Conservation (phyloP, 306 rosid species). For the Abrus precatorius region DNA sequence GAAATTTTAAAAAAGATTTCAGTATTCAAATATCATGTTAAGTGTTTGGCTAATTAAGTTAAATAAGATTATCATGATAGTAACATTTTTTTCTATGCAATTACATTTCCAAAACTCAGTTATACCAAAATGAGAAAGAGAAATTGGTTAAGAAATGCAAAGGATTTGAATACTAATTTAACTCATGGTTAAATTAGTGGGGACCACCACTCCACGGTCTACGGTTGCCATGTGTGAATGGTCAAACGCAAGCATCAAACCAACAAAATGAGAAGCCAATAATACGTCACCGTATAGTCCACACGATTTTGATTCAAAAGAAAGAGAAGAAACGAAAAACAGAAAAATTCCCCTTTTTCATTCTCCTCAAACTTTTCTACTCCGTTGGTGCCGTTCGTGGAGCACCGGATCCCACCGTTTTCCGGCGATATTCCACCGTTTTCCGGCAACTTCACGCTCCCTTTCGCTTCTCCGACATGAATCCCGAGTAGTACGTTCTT, state of each 20-base stretch:
- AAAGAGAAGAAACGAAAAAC: not conserved
- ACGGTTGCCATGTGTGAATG: slow-evolving; percentile 4
- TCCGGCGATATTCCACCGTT: slow-evolving; percentile 18
- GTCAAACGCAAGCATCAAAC: slow-evolving; percentile 15
- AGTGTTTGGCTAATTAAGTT: no score
- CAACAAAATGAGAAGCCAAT: slow-evolving; percentile 6
- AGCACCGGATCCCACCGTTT: slow-evolving; percentile 40
- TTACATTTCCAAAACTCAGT: no score
- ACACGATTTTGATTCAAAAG: slow-evolving; percentile 50
- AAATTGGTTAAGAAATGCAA: not conserved
- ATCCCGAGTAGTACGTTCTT: slow-evolving; percentile 61
- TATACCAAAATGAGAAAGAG: no score
- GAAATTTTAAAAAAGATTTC: no score
- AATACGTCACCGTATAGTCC: slow-evolving; percentile 47
- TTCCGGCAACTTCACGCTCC: slow-evolving; percentile 43
- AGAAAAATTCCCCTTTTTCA: not conserved
- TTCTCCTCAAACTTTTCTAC: slow-evolving; percentile 7
- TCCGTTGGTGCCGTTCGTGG: slow-evolving; percentile 41
- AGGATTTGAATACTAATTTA: not conserved
- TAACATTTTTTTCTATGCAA: no score
- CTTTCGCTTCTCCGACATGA: slow-evolving; percentile 44
- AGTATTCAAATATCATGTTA: no score
- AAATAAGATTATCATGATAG: no score
- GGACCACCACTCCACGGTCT: not conserved
- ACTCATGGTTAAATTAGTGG: not conserved